Base-by-base conservation (phyloP, 306 rosid genomes). In the Quercus dentata region DNA sequence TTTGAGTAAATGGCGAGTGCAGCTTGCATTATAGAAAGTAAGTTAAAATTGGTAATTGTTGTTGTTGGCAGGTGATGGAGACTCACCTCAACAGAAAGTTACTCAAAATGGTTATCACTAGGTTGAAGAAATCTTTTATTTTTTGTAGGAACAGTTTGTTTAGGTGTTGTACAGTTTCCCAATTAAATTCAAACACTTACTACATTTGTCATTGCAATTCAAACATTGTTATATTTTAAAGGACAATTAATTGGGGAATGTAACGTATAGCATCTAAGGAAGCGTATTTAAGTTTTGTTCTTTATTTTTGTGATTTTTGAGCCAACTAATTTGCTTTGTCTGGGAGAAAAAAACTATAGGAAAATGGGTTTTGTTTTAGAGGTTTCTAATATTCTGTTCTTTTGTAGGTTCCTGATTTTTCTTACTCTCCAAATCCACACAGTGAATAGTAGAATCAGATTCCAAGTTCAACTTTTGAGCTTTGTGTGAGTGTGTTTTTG, bases 61-160 rank as follows among this genome's bases (percentile, higher is more conserved):
- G 72, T 63, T 72, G 74, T 82, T 91, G 56, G 79, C 93, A 91
- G 92, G 86, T 88, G 94, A 90, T 87, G 92, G 89, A 75, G 98
- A 91, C 79, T 93, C 99, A 27, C 99, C 97, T 17, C 82, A 70
- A 83, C 90, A 76, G 94, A 95, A 88, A 83, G 83, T 82, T 79
- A 28, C 85, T 78, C 94, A 81, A 78, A 95, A 93, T 78, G 98
- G 96, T 78, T 85, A 85, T 77, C 87, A 88, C 72, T 93, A 91
- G 93, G 99, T 95, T 79, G 82, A 82, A 58, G 80, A 75, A 75
- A 78, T 75, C 54, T 67, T 75, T 28, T 38, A 35, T 57, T 68
- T 6, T 68, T 11, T 33, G 33, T 31, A 4, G 33, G 33, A 31
- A 4, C 0, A 4, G 33, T 31, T 31, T 31, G 5, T 31, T 31